Evolutionary conservation across 2,329 filamentous ascomycete species (phyloP).

Genomic region (Ascochyta fabae): DNA sequence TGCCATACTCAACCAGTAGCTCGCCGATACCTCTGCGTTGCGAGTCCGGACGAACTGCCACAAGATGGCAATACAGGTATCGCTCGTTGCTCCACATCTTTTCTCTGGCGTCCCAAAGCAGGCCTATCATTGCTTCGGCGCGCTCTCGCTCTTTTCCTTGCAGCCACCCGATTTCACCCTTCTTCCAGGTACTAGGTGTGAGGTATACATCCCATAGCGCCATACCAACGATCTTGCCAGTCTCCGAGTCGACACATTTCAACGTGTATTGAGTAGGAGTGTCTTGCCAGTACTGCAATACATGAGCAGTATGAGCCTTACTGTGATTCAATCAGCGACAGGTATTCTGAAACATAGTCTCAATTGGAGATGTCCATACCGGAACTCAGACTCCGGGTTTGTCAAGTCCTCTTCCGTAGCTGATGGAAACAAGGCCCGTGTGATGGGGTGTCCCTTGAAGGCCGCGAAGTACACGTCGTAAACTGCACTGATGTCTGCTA

Average conservation of each 20-base stretch:
- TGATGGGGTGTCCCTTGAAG: constrained; percentile 54
- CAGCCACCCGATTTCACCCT: constrained; percentile 56
- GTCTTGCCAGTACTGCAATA: constrained; percentile 50
- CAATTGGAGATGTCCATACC: constrained; percentile 14
- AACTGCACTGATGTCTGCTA: constrained; percentile 55
- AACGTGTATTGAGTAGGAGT: constrained; percentile 55
- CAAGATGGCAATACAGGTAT: constrained; percentile 48
- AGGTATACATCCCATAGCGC: constrained; percentile 55
- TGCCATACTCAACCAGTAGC: constrained; percentile 52
- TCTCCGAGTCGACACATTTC: constrained; percentile 56
- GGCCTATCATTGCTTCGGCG: constrained; percentile 53
- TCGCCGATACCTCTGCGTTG: constrained; percentile 55
- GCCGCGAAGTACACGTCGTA: constrained; percentile 58
- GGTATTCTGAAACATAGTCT: no score
- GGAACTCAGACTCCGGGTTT: constrained; percentile 30
- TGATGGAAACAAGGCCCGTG: constrained; percentile 53
- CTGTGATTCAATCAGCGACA: constrained; percentile 29
- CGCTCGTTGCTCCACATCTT: constrained; percentile 30
- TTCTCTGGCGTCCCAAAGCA: constrained; percentile 41
- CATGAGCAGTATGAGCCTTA: constrained; percentile 53
- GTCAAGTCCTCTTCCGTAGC: constrained; percentile 27
- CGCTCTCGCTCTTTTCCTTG: constrained; percentile 53
- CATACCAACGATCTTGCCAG: constrained; percentile 56
- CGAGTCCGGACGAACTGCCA: constrained; percentile 53
- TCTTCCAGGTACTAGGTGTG: constrained; percentile 52